Conservation (phyloP, 2,329 filamentous ascomycete species). For the Sporothrix brasiliensis region DNA sequence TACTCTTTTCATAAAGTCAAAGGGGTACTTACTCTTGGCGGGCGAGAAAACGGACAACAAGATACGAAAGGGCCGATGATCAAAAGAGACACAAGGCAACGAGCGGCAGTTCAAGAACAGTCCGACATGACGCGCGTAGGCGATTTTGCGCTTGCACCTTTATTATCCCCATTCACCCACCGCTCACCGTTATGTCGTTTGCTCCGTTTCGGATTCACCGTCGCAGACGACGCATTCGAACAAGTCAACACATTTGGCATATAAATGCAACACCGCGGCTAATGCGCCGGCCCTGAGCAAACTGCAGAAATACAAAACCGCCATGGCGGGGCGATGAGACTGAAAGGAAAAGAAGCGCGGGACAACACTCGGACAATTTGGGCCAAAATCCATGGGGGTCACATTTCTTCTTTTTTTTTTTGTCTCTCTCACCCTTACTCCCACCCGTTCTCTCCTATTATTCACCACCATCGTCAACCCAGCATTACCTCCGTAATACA, state of each 20-base stretch:
- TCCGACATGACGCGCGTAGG: background rate
- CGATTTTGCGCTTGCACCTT: background rate
- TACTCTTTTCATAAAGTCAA: background rate
- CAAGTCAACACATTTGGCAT: background rate
- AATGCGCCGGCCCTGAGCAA: background rate
- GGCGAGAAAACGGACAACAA: background rate
- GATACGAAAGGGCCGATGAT: background rate
- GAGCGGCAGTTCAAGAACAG: slow-evolving; percentile 9
- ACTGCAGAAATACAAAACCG: background rate
- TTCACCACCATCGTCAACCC: background rate
- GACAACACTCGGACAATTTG: slow-evolving; percentile 23
- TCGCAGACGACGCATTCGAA: slow-evolving; percentile 2
- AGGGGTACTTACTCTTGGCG: slow-evolving; percentile 1
- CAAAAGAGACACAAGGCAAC: background rate
- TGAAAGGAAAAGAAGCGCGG: slow-evolving; percentile 5
- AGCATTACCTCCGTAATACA: background rate
- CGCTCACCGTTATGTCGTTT: background rate
- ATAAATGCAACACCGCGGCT: background rate
- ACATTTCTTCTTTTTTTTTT: background rate
- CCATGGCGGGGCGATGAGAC: slow-evolving; percentile 11
- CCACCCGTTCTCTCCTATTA: background rate
- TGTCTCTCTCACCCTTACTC: background rate
- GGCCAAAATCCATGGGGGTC: slow-evolving; percentile 6
- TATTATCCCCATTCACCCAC: background rate
- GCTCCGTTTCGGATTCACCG: background rate